Evolutionary conservation across 139 green algal species (phyloP).

Genomic region (Chlorella sorokiniana): DNA sequence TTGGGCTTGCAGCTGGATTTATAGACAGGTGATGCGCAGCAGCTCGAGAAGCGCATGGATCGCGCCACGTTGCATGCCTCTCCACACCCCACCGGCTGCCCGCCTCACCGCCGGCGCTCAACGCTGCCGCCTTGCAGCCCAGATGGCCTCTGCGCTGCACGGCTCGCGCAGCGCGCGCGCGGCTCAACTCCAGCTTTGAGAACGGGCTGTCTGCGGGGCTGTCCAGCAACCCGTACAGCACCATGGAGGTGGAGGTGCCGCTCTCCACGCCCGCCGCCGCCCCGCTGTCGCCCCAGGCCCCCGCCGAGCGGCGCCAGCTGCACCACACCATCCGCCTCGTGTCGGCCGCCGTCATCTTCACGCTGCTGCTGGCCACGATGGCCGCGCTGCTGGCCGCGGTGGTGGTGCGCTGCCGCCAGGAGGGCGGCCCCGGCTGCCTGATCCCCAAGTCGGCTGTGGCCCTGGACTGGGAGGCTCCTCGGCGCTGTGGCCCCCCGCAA

Average conservation of each 20-base stretch:
- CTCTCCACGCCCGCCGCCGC: background rate
- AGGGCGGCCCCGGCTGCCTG: conserved; percentile 24
- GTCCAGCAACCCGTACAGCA: background rate
- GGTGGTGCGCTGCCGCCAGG: background rate
- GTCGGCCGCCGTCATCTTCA: conserved; percentile 1
- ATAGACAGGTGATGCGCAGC: too few relatives aligned
- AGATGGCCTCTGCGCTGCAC: too few relatives aligned
- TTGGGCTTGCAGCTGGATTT: too few relatives aligned
- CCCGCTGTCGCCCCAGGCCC: background rate
- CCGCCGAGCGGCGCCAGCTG: background rate
- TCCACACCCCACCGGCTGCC: too few relatives aligned
- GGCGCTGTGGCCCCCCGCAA: conserved; percentile 12
- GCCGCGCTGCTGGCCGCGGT: conserved; percentile 2
- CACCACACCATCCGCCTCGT: background rate
- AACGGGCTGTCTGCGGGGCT: background rate
- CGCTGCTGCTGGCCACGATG: conserved; percentile 7
- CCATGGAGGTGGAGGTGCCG: background rate
- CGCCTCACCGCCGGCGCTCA: too few relatives aligned
- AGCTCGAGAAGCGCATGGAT: too few relatives aligned
- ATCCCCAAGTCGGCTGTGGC: background rate
- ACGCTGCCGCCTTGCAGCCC: too few relatives aligned
- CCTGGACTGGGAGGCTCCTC: background rate
- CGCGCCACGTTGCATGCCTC: too few relatives aligned
- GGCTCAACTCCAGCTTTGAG: background rate
- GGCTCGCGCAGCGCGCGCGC: background rate